A percentile compares a stretch with the other conserved stretches of the same genome.
phyloP scores from a whole-genome alignment of 2,329 filamentous ascomycete genomes.

The Colletotrichum sp. region DNA sequence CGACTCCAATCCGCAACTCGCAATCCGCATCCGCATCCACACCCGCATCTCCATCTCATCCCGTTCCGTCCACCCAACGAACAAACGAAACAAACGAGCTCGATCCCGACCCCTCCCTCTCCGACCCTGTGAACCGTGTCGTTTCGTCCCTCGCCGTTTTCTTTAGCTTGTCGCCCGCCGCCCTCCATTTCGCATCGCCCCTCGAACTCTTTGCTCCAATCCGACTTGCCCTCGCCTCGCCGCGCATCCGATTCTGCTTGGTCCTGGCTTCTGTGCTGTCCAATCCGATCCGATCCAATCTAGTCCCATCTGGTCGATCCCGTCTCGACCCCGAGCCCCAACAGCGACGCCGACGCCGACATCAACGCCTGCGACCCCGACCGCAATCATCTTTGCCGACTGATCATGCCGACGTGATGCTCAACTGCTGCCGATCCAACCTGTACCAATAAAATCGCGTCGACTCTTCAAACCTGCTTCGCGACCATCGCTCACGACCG shows the following conservation, averaged over 20 bases:
- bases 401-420: conserved; percentile 15
- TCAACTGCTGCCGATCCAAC: not conserved
- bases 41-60: not conserved
- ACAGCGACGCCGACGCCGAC: not conserved
- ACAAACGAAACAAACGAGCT: not conserved
- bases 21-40: not conserved
- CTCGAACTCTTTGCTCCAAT: not conserved
- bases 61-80: not conserved
- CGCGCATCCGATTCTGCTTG: not conserved
- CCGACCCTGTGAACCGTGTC: not conserved
- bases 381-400: not conserved
- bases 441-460: not conserved
- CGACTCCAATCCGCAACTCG: not conserved
- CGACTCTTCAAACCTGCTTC: not conserved
- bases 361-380: not conserved
- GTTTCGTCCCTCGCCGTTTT: not conserved
- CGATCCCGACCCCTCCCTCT: not conserved
- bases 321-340: not conserved
- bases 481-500: not conserved
- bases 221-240: not conserved
- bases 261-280: not conserved
- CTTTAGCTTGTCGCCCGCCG: not conserved
- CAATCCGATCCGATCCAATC: not conserved
- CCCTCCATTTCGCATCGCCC: not conserved
- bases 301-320: not conserved